Conservation (phyloP, 441 rosid species). For the Flueggea neowawraea region DNA sequence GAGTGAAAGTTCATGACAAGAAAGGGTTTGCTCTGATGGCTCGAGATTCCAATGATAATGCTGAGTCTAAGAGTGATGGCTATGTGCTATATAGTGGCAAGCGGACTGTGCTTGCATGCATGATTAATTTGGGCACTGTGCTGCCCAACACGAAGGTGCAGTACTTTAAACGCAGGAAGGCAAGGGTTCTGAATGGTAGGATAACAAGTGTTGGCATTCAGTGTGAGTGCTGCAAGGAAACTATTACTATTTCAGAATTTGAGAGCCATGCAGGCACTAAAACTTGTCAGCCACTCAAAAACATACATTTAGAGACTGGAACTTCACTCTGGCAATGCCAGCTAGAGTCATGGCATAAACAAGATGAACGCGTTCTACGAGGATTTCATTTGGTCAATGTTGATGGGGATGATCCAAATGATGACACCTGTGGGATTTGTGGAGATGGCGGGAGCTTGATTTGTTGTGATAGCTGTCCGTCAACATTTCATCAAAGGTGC, state of each 20-base stretch:
- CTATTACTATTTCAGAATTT: conserved; percentile 47
- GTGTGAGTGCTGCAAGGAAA: conserved; percentile 74
- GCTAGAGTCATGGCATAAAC: conserved; percentile 72
- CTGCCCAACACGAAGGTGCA: conserved; percentile 59
- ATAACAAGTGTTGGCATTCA: conserved; percentile 63
- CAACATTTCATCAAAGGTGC: conserved; percentile 95
- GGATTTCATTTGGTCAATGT: conserved; percentile 67
- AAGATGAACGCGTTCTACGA: conserved; percentile 44
- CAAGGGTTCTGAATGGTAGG: conserved; percentile 39
- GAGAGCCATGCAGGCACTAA: conserved; percentile 70
- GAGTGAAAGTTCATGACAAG: conserved; percentile 46
- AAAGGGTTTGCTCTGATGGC: conserved; percentile 60
- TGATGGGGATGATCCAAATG: conserved; percentile 78
- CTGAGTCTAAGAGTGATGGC: conserved; percentile 41
- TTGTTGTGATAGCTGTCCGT: conserved; percentile 97
- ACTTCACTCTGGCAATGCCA: conserved; percentile 67
- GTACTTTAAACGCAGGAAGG: conserved; percentile 35
- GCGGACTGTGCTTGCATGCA: conserved; percentile 79
- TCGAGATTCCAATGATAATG: conserved; percentile 57
- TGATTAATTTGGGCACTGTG: conserved; percentile 71
- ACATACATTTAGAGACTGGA: conserved; percentile 68
- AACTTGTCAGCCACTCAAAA: conserved; percentile 44
- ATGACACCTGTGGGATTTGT: conserved; percentile 96
- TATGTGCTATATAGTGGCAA: conserved; percentile 74
- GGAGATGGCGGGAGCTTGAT: conserved; percentile 98